These are phyloP conservation scores for Prunus mongolica DNA, from an alignment of 306 rosid genomes.

Conservation along the genomic window DNA sequence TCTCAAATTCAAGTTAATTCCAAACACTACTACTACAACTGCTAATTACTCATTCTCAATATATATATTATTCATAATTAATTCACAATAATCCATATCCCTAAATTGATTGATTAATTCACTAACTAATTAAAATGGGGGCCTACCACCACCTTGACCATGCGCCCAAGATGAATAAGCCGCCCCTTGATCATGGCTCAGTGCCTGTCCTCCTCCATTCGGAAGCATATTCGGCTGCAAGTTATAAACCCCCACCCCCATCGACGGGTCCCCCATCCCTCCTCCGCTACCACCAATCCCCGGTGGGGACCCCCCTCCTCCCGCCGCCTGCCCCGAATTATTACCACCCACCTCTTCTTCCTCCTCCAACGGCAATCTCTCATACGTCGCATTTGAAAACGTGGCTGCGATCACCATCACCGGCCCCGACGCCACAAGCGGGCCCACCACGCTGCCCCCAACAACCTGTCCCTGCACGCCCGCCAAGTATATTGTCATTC, in stretches of 20 bases:
- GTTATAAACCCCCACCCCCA: slow-evolving; percentile 42
- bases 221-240: slow-evolving; percentile 42
- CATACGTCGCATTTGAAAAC: slow-evolving; percentile 74
- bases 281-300: slow-evolving; percentile 37
- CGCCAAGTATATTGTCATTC: slow-evolving; percentile 66
- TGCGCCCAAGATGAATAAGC: slow-evolving; percentile 61
- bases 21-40: not conserved
- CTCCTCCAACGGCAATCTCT: slow-evolving; percentile 67
- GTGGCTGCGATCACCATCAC: slow-evolving; percentile 80
- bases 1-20: not conserved
- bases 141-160: slow-evolving; percentile 41
- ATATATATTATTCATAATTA: not conserved
- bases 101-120: not conserved
- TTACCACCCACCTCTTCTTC: slow-evolving; percentile 40
- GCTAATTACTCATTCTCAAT: not conserved
- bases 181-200: slow-evolving; percentile 47
- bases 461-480: slow-evolving; percentile 81
- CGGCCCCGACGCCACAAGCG: slow-evolving; percentile 65
- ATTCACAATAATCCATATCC: slow-evolving; percentile 5
- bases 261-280: slow-evolving; percentile 33
- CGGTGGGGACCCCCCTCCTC: slow-evolving; percentile 32
- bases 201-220: slow-evolving; percentile 54
- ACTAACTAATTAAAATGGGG: slow-evolving; percentile 33
- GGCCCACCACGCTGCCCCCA: slow-evolving; percentile 75
- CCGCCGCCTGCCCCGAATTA: slow-evolving; percentile 1